These are phyloP conservation scores for Leucaena leucocephala DNA, from an alignment of 306 rosid species.

Conservation along the genomic window DNA sequence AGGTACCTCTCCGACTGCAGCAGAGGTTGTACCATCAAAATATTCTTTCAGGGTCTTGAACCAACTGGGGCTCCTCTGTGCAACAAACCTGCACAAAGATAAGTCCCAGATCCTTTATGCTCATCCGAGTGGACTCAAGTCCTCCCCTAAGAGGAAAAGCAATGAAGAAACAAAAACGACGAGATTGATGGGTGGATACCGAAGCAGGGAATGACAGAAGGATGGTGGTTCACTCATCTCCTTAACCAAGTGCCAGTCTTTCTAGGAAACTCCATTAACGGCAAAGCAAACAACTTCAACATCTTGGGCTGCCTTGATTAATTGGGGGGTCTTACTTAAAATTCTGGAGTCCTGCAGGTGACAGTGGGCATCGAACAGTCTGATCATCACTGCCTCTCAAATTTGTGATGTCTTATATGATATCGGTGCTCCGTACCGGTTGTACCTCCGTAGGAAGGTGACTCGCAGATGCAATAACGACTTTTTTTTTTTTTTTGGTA, in stretches of 20 bases:
- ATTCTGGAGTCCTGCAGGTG: conserved; percentile 89
- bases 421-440: neutral
- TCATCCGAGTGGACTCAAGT: neutral
- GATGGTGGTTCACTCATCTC: conserved; percentile 60
- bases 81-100: conserved; percentile 58
- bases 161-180: neutral
- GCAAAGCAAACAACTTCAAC: conserved; percentile 65
- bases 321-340: conserved; percentile 51
- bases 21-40: conserved; percentile 67
- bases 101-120: neutral
- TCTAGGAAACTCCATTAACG: conserved; percentile 75
- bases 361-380: conserved; percentile 26
- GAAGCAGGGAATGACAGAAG: conserved; percentile 70
- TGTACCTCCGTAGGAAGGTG: neutral
- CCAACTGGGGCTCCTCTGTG: conserved; percentile 69
- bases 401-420: neutral
- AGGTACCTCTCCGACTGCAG: conserved; percentile 86
- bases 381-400: conserved; percentile 39
- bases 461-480: neutral
- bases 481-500: no score
- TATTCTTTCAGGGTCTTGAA: conserved; percentile 55
- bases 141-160: neutral
- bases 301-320: conserved; percentile 57
- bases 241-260: conserved; percentile 80
- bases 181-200: conserved; percentile 66